Evolutionary conservation across 331 rosid species (phyloP), one percentile per base, ranked within the genome.

Genomic region (Acacia concinna): DNA sequence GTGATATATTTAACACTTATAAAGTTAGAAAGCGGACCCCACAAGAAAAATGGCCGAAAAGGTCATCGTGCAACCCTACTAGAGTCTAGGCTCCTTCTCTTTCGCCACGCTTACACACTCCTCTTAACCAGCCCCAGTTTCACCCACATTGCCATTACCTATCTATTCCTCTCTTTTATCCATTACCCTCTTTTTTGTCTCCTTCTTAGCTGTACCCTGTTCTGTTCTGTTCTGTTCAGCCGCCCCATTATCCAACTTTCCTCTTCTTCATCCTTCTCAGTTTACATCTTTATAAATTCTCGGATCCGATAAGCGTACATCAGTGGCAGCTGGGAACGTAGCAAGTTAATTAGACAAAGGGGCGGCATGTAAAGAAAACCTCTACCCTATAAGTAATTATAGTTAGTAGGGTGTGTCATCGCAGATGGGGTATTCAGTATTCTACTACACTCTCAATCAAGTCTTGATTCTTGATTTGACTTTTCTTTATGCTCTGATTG

Each of bases 1-100:
- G 85, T 74, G 83, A 85, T 69, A 75, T 38, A n/a, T n/a, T n/a
- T n/a, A 76, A 73, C 84, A 77, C 89, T 92, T 92, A 82, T 83
- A 88, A 79, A 81, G 81, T 66, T 25, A 44, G 44, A 75, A 54
- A 63, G 89, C 85, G 65, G 77, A 85, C 87, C 87, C 89, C 88
- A 77, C 76, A 41, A 28, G 56, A 51, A 89, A 87, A 80, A 86
- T 87, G 92, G 40, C 40, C 68, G 31, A 62, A 62, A 30, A 30
- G 86, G 89, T 71, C 81, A 60, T 54, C 78, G 68, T 82, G 81
- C 75, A 28, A 68, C 82, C 8, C 76, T 34, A 3, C 43, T 52
- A 35, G 86, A 84, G 82, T 77, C 74, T n/a, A 71, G 60, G 83
- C 88, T 84, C 87, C 82, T 43, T 67, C 49, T 79, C 49, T 35